These are phyloP conservation scores for Dioscorea alata DNA, from an alignment of 106 monocot species.

Conservation along the genomic window DNA sequence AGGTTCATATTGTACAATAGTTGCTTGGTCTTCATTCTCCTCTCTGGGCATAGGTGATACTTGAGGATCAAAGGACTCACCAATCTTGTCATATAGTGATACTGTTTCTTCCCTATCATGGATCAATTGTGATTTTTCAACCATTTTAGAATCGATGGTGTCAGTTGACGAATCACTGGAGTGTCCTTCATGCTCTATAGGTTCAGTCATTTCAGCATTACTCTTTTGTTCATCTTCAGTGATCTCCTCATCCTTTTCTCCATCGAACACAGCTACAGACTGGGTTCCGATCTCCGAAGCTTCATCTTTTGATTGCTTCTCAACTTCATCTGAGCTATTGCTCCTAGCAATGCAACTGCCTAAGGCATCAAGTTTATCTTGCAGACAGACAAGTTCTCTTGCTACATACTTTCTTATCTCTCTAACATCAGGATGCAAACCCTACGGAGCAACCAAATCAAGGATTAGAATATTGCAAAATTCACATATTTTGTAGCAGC, in stretches of 20 bases:
- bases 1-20: too few relatives aligned
- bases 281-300: not conserved
- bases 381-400: slow-evolving; percentile 36
- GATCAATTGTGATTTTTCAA: too few relatives aligned
- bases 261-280: too few relatives aligned
- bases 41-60: too few relatives aligned
- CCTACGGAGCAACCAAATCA: slow-evolving; percentile 24
- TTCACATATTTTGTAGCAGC: not conserved
- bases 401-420: slow-evolving; percentile 47
- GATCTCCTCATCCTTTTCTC: not conserved
- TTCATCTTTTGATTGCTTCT: not conserved
- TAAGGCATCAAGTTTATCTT: slow-evolving; percentile 56
- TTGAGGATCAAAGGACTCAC: too few relatives aligned
- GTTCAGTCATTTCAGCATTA: not conserved
- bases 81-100: too few relatives aligned
- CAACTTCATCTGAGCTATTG: not conserved
- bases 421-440: slow-evolving; percentile 46
- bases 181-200: too few relatives aligned
- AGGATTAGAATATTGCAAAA: not conserved
- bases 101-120: too few relatives aligned
- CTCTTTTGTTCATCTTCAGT: not conserved
- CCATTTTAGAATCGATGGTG: too few relatives aligned
- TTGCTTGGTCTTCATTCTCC: too few relatives aligned
- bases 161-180: too few relatives aligned
- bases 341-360: not conserved